Base-by-base conservation (phyloP, 768 basidiomycete species). In the Agrocybe praecox region DNA sequence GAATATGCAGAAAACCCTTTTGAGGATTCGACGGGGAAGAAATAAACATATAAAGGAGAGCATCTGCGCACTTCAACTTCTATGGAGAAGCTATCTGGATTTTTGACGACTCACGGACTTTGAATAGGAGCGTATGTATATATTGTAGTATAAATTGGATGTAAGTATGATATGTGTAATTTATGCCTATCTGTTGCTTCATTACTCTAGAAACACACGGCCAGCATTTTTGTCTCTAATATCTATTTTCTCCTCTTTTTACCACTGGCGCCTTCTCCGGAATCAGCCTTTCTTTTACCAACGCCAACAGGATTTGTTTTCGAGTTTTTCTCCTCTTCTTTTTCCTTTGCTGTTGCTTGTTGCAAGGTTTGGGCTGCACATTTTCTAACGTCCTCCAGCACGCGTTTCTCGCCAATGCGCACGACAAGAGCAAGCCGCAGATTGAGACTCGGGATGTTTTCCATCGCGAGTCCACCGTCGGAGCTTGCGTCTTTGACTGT, bases 321-420 rank as follows among this genome's bases (percentile, higher is more conserved):
- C 26, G 26, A 29, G 14, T 40, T n/a, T 40, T 40, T 14, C 4
- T 17, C 18, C 53, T 46, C 54, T 49, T 43, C 45, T 14, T 5
- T 34, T 33, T 52, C 56, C 48, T 42, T 40, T 44, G 5, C 40
- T 49, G 22, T 22, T 19, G 29, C 53, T 33, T 23, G 32, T 46
- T 33, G 43, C 36, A 51, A 18, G 22, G 34, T 24, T 49, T 34
- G 43, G 23, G 34, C n/a, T 18, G 51, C 49, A 33, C 29, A 51
- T 33, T 45, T 44, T 33, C 15, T 14, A n/a, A 42, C 29, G 42
- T 33, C 53, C 8, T 62, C 53, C 52, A 95, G 64, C 12, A 94
- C 85, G 21, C 80, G 73, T 72, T 94, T 94, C 74, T 96, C 94
- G 4, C 91, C 90, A 10, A 92, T 67, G 33, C 94, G 80, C 12